These are phyloP conservation scores for Fusarium sacchari DNA, from an alignment of 2,329 filamentous ascomycete species.

Conservation along the genomic window DNA sequence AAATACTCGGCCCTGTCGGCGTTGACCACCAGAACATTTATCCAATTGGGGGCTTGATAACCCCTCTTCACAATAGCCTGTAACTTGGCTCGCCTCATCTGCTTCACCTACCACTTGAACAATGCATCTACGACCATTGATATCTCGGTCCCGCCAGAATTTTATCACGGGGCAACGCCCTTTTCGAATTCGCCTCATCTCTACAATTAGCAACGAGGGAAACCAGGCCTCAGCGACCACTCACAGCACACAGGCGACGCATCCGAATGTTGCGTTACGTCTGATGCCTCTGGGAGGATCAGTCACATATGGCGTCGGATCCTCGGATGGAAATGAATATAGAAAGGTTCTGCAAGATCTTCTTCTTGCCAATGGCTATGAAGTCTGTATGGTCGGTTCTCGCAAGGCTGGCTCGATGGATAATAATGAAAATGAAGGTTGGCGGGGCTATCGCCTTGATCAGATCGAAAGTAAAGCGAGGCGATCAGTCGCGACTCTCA, in stretches of 20 bases:
- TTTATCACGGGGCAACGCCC: no score
- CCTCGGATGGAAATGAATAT: neutral
- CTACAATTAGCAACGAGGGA: neutral
- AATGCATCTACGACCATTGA: neutral
- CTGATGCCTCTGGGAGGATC: neutral
- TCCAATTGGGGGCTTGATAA: neutral
- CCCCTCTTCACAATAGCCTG: neutral
- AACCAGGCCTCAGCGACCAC: fast-evolving
- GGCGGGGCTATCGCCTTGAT: neutral
- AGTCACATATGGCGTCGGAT: neutral
- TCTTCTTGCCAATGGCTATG: neutral
- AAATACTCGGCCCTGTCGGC: no score
- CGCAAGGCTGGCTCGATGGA: neutral
- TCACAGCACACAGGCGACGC: neutral
- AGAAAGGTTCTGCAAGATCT: neutral
- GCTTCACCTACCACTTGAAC: neutral
- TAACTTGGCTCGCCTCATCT: fast-evolving
- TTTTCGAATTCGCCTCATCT: neutral
- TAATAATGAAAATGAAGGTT: neutral
- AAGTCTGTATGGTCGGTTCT: neutral
- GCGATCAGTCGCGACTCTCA: neutral
- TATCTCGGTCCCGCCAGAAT: fast-evolving
- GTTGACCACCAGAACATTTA: neutral
- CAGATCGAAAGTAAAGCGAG: neutral
- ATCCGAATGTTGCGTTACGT: neutral